Percentiles rank a stretch among this genome's conserved stretches.
These are phyloP conservation scores for Chaetoceros muelleri DNA, from an alignment of 108 stramenopile genomes.

Conservation along the genomic window DNA sequence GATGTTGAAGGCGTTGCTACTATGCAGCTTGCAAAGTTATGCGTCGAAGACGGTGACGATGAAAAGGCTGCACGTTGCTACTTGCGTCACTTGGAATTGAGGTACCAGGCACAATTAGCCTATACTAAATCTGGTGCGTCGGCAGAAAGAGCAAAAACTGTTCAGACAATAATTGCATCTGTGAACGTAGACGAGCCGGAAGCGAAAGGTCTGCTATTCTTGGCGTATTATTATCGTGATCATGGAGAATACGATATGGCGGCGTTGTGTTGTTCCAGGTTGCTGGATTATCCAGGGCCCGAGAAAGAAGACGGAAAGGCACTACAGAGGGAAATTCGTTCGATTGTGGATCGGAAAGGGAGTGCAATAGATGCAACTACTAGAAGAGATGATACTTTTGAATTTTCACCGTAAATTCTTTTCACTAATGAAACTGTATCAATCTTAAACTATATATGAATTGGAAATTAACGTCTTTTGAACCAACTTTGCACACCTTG, in stretches of 20 bases:
- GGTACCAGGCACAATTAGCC: conserved; percentile 32
- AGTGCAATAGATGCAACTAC: conserved; percentile 17
- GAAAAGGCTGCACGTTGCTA: conserved; percentile 91
- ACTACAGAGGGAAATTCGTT: conserved; percentile 81
- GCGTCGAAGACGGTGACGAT: conserved; percentile 62
- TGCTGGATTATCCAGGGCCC: conserved; percentile 89
- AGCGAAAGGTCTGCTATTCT: conserved; percentile 82
- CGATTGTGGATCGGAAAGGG: conserved; percentile 37
- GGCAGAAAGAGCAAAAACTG: conserved; percentile 12
- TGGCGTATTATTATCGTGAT: conserved; percentile 76
- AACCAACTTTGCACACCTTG: background rate
- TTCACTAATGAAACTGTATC: background rate
- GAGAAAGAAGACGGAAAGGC: conserved; percentile 92
- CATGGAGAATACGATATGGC: conserved; percentile 71
- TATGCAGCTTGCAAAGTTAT: conserved; percentile 81
- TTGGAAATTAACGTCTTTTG: too few species aligned
- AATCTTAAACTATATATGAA: too few species aligned
- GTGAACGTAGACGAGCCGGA: conserved; percentile 76
- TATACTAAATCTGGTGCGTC: conserved; percentile 17
- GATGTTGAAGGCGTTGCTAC: conserved; percentile 93
- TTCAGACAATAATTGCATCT: conserved; percentile 48
- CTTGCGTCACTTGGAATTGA: conserved; percentile 70
- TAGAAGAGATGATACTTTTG: conserved; percentile 25
- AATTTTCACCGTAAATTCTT: conserved; percentile 26
- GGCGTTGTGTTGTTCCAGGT: conserved; percentile 60